Base-by-base conservation (phyloP, 2,329 filamentous ascomycete species). In the Raffaelea arxii region DNA sequence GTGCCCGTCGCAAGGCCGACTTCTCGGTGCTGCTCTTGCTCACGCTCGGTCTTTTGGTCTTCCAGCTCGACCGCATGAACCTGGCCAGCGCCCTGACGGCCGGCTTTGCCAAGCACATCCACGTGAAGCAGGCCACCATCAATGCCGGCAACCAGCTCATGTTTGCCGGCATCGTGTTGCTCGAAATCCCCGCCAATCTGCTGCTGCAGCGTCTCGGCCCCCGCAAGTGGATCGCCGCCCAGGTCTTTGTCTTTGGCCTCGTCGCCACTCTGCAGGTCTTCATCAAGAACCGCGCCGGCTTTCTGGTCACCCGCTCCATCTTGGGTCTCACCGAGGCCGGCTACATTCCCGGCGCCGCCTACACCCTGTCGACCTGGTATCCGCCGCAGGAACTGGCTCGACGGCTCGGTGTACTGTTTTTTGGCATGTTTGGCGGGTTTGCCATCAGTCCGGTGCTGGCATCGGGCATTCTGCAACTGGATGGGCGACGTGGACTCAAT, bases 51-150 rank as follows among this genome's bases (percentile, higher is more conserved):
- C 38, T 40, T 14, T 23, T 40, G 10, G 38, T 40, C 21, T 40
- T 40, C 38, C 38, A 40, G 38, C 54, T 63, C 25, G 56, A 58
- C 48, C 51, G 54, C 12, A 48, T 54, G 53, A 71, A 74, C 51
- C 68, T 74, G 46, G 71, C 75, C 49, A 78, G 78, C 58, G 75
- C 74, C 3, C 66, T 71, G 36, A 77, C 78, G 43, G 69, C 75
- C 49, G 75, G 75, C 19, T 65, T 79, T 64, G 59, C 53, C 1
- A 36, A 6, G 4, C 14, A 6, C 32, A 36, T 36, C 32, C 19
- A 53, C 0, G 60, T 74, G 6, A 57, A 61, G 27, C 69, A 73
- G 49, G 63, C 65, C 21, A 72, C 66, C 0, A 66, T 75, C 49
- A 77, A 76, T 44, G 55, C 75, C 0, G 72, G 72, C 0, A 75